Base-by-base conservation (phyloP, 768 basidiomycete genomes). In the Mycena rebaudengoi region DNA sequence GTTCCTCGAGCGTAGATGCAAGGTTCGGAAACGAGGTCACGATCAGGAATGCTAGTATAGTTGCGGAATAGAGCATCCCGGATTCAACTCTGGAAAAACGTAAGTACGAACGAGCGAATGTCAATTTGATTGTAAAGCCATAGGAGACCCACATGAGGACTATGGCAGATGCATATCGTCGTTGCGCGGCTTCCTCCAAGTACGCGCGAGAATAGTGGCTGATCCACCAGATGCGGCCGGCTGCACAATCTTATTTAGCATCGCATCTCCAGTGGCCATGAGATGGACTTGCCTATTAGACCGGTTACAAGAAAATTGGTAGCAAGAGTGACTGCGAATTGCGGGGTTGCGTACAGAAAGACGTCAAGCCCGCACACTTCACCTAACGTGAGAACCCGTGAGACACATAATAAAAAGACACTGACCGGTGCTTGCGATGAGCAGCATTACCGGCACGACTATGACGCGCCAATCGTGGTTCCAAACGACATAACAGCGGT, bases 1-100 rank as follows among this genome's bases (percentile, higher is more conserved):
- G n/a, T n/a, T n/a, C n/a, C n/a, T n/a, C n/a, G n/a, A n/a, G n/a
- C n/a, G n/a, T n/a, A n/a, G n/a, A n/a, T n/a, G n/a, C n/a, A n/a
- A n/a, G n/a, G n/a, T n/a, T n/a, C n/a, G n/a, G n/a, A n/a, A n/a
- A n/a, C n/a, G n/a, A n/a, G n/a, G n/a, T n/a, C n/a, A n/a, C n/a
- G n/a, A n/a, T n/a, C n/a, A n/a, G n/a, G n/a, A n/a, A n/a, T n/a
- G 45, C 45, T 28, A 46, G 45, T 26, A 46, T 46, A 46, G 45
- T 46, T 28, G 45, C 45, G 45, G 45, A 46, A 29, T 46, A 46
- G 45, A 46, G 45, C 45, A 46, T 46, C 45, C 45, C 45, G 45
- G 45, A 46, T 46, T 46, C 45, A 29, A 28, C 45, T 29, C 45
- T 46, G 45, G 45, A 46, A 46, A 46, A 28, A 46, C 45, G 35